phyloP scores from a whole-genome alignment of 140 eudicot genomes.

The Senecio squalidus region DNA sequence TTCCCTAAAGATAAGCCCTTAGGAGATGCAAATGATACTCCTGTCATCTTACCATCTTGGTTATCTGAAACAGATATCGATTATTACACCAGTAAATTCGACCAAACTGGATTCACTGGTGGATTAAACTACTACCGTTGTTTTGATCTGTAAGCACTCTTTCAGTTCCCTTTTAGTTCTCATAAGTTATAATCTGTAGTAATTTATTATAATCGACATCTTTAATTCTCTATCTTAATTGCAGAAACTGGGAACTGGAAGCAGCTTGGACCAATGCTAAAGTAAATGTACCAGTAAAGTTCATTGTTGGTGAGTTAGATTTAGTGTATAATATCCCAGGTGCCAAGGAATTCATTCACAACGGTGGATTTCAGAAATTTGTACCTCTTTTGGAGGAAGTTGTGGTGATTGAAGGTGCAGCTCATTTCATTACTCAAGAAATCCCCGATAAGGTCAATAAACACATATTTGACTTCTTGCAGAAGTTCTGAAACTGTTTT shows the following conservation, averaged over 20 bases:
- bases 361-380: constrained; percentile 33
- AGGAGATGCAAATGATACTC: constrained; percentile 16
- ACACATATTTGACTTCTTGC: constrained; percentile 46
- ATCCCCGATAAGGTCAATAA: constrained; percentile 39
- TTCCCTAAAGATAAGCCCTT: constrained; percentile 54
- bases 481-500: constrained; percentile 18
- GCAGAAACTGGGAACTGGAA: constrained; percentile 46
- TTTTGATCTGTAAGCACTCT: constrained; percentile 40
- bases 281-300: constrained; percentile 39
- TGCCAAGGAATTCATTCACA: constrained; percentile 36
- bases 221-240: neutral
- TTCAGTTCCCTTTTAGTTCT: neutral
- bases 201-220: neutral
- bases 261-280: constrained; percentile 49
- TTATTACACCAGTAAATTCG: constrained; percentile 37
- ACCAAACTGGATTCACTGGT: constrained; percentile 68
- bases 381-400: constrained; percentile 44
- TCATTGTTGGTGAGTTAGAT: constrained; percentile 45
- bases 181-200: too few relatives aligned
- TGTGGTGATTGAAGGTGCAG: constrained; percentile 46
- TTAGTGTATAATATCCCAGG: constrained; percentile 32
- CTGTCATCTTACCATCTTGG: constrained; percentile 44
- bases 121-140: constrained; percentile 71
- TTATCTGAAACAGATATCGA: constrained; percentile 39
- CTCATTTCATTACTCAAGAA: constrained; percentile 48